phyloP scores from a whole-genome alignment of 2,329 filamentous ascomycete species.

The Diaporthe vaccinii region DNA sequence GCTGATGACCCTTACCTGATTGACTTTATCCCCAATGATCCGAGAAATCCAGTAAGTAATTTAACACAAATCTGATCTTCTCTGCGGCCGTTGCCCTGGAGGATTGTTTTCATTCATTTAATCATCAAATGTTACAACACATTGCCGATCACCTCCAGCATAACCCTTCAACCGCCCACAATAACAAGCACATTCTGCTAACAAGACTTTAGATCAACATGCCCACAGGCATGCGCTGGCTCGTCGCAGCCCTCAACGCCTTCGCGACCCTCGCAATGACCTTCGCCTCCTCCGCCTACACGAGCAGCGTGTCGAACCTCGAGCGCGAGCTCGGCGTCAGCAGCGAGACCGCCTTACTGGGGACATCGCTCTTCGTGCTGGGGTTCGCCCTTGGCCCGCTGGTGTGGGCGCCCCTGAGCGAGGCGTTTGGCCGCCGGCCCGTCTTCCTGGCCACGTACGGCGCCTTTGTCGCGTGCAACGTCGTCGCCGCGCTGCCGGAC shows the following conservation, averaged over 20 bases:
- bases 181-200: background rate
- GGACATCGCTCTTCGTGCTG: conserved; percentile 68
- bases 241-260: conserved; percentile 37
- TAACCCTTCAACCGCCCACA: background rate
- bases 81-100: too few relatives aligned
- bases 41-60: background rate
- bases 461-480: conserved; percentile 34
- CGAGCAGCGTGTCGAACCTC: conserved; percentile 55
- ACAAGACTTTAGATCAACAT: conserved; percentile 27
- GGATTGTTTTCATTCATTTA: too few relatives aligned
- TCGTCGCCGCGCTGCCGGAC: conserved; percentile 30
- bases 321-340: conserved; percentile 55
- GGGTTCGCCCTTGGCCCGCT: conserved; percentile 69
- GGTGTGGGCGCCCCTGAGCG: conserved; percentile 71
- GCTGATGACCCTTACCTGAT: conserved; percentile 36
- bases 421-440: conserved; percentile 63
- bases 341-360: conserved; percentile 60
- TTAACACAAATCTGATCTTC: rapidly evolving
- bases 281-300: conserved; percentile 66
- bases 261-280: conserved; percentile 52
- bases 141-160: background rate
- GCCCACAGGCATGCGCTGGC: conserved; percentile 56
- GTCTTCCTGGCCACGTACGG: conserved; percentile 38
- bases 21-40: conserved; percentile 38
- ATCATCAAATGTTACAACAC: background rate